These are phyloP conservation scores for Naganishia sp. DNA, from an alignment of 1,284 basidiomycete species.

Conservation along the genomic window DNA sequence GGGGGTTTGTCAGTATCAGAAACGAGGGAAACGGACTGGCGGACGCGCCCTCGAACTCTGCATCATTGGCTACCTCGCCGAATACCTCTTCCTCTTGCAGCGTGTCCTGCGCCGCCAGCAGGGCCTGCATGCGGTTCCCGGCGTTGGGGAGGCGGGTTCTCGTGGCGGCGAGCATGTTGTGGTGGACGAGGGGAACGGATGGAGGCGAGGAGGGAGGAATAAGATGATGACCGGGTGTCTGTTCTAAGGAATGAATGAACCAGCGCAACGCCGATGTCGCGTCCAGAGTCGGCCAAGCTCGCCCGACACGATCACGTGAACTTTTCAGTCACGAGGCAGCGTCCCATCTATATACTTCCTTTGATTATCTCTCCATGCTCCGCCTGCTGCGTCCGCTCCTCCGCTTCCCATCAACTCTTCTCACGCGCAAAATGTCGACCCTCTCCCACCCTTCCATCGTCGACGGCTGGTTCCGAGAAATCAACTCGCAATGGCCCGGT, in stretches of 20 bases:
- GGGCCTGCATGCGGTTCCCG: slow-evolving; percentile 4
- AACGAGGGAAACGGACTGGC: not conserved
- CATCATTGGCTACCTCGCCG: not conserved
- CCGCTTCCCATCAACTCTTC: not conserved
- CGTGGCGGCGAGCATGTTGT: not conserved
- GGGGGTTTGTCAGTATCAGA: not conserved
- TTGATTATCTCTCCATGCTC: not conserved
- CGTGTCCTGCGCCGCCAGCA: slow-evolving; percentile 4
- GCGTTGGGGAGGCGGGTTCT: not conserved
- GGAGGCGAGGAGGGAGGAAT: not conserved
- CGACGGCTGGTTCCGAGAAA: slow-evolving; percentile 99
- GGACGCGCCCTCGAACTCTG: slow-evolving; percentile 12
- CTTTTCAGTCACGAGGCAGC: not conserved
- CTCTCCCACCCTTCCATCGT: slow-evolving; percentile 39
- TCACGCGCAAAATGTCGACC: slow-evolving; percentile 24
- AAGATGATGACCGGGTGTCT: not conserved
- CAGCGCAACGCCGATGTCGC: not conserved
- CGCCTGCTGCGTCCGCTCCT: not conserved
- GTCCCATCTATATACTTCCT: not conserved
- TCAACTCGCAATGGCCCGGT: slow-evolving; percentile 94
- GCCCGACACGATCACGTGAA: not conserved
- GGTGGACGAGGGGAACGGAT: not conserved
- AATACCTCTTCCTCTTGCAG: slow-evolving; percentile 5
- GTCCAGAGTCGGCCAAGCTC: not conserved
- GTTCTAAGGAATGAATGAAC: too few relatives aligned